Evolutionary conservation across 352 stramenopile genomes (phyloP), one percentile per base, ranked within the genome.

Genomic region (Phytophthora pseudosyringae): DNA sequence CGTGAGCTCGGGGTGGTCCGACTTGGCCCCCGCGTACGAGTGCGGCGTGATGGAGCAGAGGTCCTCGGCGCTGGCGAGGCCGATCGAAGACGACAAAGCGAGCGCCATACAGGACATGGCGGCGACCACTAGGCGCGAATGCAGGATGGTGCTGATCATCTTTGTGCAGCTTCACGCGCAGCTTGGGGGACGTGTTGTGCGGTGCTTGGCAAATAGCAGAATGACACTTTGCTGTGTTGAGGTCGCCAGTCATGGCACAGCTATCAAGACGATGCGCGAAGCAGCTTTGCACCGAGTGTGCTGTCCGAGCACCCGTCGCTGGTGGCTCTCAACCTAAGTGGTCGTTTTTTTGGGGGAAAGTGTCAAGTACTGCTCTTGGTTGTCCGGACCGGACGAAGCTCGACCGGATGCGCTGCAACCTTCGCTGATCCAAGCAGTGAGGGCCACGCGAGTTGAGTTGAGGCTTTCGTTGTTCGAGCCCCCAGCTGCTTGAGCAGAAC

Each of bases 31-130:
- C 5, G 68, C 43, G 46, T 80, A 80, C 25, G 68, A 73, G 28
- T 61, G 62, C 26, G 72, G 72, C 11, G 58, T 32, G 39, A 77
- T 71, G 31, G 72, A 80, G 68, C 72, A 80, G 41, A 80, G 41
- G n/a, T 74, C 67, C n/a, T 78, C 61, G 18, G 66, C 66, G 3
- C 15, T 28, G 25, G 21, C 46, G 8, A 60, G 35, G 16, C 43
- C 35, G 2, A 46, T 29, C 21, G 63, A 67, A 51, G 44, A 61
- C 11, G 64, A 54, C 15, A 66, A 48, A 5, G 41, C 39, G 39
- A 73, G 41, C 32, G 51, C 46, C 52, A 68, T 41, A 45, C 58
- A 72, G 16, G 64, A 63, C 58, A 69, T 43, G 26, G 47, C 51
- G 10, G 59, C 16, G 41, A 12, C 41, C 15, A 44, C 33, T 47